Conservation (phyloP, 352 stramenopile genomes). For the Pilasporangium apinafurcum region DNA sequence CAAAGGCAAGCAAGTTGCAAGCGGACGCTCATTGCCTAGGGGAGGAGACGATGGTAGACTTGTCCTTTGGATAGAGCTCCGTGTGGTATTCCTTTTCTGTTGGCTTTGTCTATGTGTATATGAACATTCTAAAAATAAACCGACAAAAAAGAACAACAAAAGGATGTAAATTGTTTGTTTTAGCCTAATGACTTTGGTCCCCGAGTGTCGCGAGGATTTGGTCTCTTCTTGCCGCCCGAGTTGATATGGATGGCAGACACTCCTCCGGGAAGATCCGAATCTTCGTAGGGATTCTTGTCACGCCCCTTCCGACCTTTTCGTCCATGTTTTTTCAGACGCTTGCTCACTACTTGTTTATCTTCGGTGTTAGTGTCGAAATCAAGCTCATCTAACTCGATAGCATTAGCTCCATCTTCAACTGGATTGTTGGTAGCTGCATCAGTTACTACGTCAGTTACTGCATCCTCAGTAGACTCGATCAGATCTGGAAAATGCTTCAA, state of each 20-base stretch:
- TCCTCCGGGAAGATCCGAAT: constrained; percentile 65
- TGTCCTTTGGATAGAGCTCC: too few species aligned
- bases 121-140: constrained; percentile 3
- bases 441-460: constrained; percentile 1
- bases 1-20: background rate
- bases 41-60: too few species aligned
- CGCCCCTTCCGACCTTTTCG: constrained; percentile 95
- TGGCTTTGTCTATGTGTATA: constrained; percentile 10
- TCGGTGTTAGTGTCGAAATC: constrained; percentile 72
- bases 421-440: constrained; percentile 9
- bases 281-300: constrained; percentile 97
- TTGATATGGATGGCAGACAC: constrained; percentile 55
- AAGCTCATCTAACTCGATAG: constrained; percentile 22
- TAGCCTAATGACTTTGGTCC: constrained; percentile 6
- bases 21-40: constrained; percentile 1
- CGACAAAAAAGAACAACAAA: constrained; percentile 6
- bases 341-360: constrained; percentile 67
- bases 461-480: too few species aligned
- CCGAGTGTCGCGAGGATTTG: constrained; percentile 39
- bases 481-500: constrained; percentile 54
- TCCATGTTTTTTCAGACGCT: constrained; percentile 90
- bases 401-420: constrained; percentile 6
- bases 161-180: background rate
- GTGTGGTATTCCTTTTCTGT: too few species aligned
- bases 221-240: constrained; percentile 69